These are phyloP conservation scores for Parvularia atlantis DNA, from an alignment of 78 protist species.

Conservation along the genomic window DNA sequence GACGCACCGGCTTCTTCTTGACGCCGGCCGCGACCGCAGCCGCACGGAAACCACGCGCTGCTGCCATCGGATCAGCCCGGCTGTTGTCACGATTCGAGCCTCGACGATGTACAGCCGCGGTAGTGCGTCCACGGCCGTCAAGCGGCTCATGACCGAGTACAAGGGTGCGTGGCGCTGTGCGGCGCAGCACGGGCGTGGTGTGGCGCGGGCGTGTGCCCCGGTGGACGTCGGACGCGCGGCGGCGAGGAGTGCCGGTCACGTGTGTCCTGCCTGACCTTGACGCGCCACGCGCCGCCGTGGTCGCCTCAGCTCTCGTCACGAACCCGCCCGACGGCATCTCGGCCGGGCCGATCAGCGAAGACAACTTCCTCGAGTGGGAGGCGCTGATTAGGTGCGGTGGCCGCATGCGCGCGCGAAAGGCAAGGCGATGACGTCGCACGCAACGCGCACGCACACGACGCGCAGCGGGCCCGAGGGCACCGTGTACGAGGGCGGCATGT, in stretches of 20 bases:
- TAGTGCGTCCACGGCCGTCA: slow-evolving; percentile 38
- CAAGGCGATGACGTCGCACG: not conserved
- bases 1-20: slow-evolving; percentile 7
- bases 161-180: not conserved
- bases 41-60: slow-evolving; percentile 8
- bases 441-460: not conserved
- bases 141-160: slow-evolving; percentile 56
- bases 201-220: no score
- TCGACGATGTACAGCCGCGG: no score
- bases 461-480: slow-evolving; percentile 71
- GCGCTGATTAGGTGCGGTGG: slow-evolving; percentile 43
- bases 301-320: slow-evolving; percentile 35
- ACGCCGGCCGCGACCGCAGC: not conserved
- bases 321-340: slow-evolving; percentile 68
- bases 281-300: not conserved
- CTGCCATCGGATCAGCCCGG: no score
- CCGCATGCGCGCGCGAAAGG: not conserved
- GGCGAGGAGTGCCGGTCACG: not conserved
- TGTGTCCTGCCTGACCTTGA: not conserved
- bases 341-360: slow-evolving; percentile 75
- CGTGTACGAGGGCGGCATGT: slow-evolving; percentile 74
- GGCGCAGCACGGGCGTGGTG: not conserved
- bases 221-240: not conserved
- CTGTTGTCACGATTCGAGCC: no score
- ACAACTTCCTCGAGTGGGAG: slow-evolving; percentile 74